These are phyloP conservation scores for Pleurotus tuoliensis DNA, from an alignment of 768 basidiomycete species.

Conservation along the genomic window DNA sequence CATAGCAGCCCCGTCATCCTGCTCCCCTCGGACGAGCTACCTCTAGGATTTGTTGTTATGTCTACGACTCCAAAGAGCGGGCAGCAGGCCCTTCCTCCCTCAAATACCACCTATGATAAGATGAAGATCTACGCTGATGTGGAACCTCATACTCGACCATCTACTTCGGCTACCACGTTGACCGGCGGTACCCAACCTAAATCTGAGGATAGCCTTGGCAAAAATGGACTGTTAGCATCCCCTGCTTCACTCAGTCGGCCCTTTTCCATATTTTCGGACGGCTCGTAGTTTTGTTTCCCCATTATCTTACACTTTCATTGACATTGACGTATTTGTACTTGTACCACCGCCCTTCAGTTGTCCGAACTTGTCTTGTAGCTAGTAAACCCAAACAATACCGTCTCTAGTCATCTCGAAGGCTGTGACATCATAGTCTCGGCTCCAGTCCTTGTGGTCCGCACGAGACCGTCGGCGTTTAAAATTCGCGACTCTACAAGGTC, in stretches of 20 bases:
- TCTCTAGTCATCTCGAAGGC: too few relatives aligned
- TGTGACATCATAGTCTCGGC: too few relatives aligned
- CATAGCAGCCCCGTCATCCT: not conserved
- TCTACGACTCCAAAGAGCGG: not conserved
- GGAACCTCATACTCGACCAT: not conserved
- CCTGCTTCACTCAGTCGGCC: not conserved
- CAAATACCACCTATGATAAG: not conserved
- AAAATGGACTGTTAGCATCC: not conserved
- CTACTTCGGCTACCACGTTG: not conserved
- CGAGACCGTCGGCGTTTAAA: too few relatives aligned
- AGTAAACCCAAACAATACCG: too few relatives aligned
- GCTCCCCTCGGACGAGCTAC: not conserved
- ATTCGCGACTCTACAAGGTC: too few relatives aligned
- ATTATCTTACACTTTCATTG: too few relatives aligned
- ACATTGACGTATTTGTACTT: too few relatives aligned
- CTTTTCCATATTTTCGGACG: constrained; percentile 3
- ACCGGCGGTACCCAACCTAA: not conserved
- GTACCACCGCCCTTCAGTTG: too few relatives aligned
- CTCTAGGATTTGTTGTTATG: not conserved
- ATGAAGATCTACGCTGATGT: constrained; percentile 1
- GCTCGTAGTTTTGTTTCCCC: not conserved
- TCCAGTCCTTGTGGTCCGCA: too few relatives aligned
- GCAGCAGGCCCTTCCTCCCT: not conserved
- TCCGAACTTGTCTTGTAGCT: too few relatives aligned
- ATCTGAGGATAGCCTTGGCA: not conserved